Conservation (phyloP, 306 rosid species). For the Ochetophila trinervis region DNA sequence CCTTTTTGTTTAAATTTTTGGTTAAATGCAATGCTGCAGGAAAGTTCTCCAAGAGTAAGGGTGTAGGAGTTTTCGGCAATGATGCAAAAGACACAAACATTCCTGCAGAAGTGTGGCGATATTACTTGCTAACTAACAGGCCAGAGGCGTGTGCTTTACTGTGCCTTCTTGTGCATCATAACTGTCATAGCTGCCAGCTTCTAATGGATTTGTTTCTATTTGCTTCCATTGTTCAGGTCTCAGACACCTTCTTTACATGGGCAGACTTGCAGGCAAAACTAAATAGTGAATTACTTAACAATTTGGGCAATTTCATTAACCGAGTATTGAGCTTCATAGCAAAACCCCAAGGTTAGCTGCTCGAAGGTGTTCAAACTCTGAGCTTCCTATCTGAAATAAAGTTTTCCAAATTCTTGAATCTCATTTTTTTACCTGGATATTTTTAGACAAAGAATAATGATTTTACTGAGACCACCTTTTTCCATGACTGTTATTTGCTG, state of each 20-base stretch:
- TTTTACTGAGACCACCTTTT: neutral
- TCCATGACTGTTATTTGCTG: conserved; percentile 11
- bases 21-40: conserved; percentile 31
- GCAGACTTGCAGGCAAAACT: conserved; percentile 70
- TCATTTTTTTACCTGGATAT: too few relatives aligned
- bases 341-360: conserved; percentile 60
- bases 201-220: conserved; percentile 16
- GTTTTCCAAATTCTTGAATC: too few relatives aligned
- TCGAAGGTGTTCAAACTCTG: neutral
- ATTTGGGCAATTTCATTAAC: conserved; percentile 70
- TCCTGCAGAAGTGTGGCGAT: conserved; percentile 77
- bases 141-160: conserved; percentile 52
- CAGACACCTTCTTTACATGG: conserved; percentile 70
- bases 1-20: neutral
- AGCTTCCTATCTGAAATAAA: neutral
- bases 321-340: conserved; percentile 75
- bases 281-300: conserved; percentile 59
- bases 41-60: conserved; percentile 76
- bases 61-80: conserved; percentile 67
- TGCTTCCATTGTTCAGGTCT: conserved; percentile 39
- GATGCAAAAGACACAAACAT: conserved; percentile 64
- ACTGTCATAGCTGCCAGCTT: conserved; percentile 5
- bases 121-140: conserved; percentile 71
- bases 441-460: too few relatives aligned
- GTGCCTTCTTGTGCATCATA: conserved; percentile 11